Conservation (phyloP, 2,329 filamentous ascomycete species). For the Arthrobotrys musiformis region DNA sequence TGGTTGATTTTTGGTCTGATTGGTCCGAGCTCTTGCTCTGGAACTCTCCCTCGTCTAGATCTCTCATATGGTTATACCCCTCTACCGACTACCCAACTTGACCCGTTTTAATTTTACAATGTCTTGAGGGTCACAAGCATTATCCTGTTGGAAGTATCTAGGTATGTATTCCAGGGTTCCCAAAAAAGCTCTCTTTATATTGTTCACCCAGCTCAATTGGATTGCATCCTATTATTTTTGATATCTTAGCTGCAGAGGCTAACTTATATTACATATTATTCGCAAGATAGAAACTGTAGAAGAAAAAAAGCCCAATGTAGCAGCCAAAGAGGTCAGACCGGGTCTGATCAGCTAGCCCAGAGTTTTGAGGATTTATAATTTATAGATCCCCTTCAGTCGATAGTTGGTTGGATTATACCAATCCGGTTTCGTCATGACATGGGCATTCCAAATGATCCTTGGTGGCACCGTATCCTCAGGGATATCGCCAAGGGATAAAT, state of each 20-base stretch:
- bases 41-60: constrained; percentile 13
- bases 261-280: too few relatives aligned
- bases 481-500: constrained; percentile 82
- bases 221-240: too few relatives aligned
- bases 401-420: too few relatives aligned
- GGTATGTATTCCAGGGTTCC: not conserved
- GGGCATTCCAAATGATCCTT: constrained; percentile 77
- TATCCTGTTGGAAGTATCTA: not conserved
- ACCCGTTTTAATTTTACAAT: constrained; percentile 12
- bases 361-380: constrained; percentile 38
- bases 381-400: constrained; percentile 55
- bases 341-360: constrained; percentile 48
- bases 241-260: constrained; percentile 68
- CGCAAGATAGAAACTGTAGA: not conserved
- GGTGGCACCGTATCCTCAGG: constrained; percentile 81
- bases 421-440: too few relatives aligned
- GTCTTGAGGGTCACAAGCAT: not conserved
- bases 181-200: not conserved
- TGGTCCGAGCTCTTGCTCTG: constrained; percentile 33
- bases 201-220: too few relatives aligned
- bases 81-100: constrained; percentile 19
- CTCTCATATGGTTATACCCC: too few relatives aligned
- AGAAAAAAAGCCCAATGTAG: constrained; percentile 7
- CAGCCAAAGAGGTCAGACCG: constrained; percentile 19
- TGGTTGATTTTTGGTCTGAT: constrained; percentile 16